These are phyloP conservation scores for Eucalyptus curtisii DNA, from an alignment of 345 rosid species.

Conservation along the genomic window DNA sequence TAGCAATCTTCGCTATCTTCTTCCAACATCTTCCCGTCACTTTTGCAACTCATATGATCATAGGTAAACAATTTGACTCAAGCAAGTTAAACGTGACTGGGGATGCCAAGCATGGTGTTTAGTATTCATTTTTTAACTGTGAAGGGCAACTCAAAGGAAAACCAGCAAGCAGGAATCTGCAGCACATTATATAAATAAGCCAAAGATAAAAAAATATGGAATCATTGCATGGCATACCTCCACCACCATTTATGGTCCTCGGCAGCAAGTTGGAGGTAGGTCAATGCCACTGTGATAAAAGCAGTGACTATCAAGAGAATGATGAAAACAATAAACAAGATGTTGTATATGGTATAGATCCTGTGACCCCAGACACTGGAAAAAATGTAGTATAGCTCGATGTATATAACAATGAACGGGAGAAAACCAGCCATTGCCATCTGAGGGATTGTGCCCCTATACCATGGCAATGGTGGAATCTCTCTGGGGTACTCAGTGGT, in stretches of 20 bases:
- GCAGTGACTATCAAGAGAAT: constrained; percentile 35
- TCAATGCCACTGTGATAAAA: constrained; percentile 26
- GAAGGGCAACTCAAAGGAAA: neutral
- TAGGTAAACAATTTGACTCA: too few relatives aligned
- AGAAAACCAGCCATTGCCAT: constrained; percentile 43
- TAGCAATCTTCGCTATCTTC: too few relatives aligned
- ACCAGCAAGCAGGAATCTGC: neutral
- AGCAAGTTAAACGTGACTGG: too few relatives aligned
- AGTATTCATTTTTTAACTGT: too few relatives aligned
- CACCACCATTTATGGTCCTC: constrained; percentile 10
- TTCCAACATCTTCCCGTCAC: too few relatives aligned
- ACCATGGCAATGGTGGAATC: constrained; percentile 38
- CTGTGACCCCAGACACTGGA: constrained; percentile 31
- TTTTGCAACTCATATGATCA: too few relatives aligned
- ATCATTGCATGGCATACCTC: neutral
- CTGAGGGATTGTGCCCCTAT: constrained; percentile 27
- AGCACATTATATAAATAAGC: neutral
- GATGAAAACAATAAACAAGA: too few relatives aligned
- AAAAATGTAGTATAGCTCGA: constrained; percentile 32
- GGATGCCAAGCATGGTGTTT: too few relatives aligned
- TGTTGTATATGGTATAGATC: too few relatives aligned
- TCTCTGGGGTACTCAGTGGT: constrained; percentile 35
- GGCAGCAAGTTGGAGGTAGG: constrained; percentile 8
- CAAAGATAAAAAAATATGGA: too few relatives aligned
- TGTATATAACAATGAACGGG: constrained; percentile 38